phyloP scores from a whole-genome alignment of 306 rosid genomes.

The Cicer yamashitae region DNA sequence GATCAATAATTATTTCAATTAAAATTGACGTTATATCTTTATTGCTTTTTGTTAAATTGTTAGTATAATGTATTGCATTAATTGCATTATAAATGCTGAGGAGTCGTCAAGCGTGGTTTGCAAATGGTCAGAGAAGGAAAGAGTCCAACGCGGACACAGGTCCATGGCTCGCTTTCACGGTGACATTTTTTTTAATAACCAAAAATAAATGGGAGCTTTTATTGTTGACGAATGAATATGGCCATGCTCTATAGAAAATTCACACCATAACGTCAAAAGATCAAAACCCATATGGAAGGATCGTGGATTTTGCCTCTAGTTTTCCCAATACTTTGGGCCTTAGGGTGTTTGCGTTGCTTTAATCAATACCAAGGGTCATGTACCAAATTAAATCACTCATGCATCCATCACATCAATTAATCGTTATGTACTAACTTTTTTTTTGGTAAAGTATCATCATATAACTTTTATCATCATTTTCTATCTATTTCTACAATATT shows the following conservation, averaged over 20 bases:
- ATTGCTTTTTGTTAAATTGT: not conserved
- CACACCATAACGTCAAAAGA: slow-evolving; percentile 33
- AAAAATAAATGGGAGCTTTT: no score
- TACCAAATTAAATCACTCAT: slow-evolving; percentile 9
- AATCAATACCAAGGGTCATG: slow-evolving; percentile 23
- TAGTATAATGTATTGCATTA: slow-evolving; percentile 1
- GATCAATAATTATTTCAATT: no score
- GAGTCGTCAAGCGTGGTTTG: not conserved
- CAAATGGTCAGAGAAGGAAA: not conserved
- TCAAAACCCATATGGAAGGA: slow-evolving; percentile 12
- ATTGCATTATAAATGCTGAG: slow-evolving; percentile 2
- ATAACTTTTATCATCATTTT: not conserved
- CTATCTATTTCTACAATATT: slow-evolving; percentile 20
- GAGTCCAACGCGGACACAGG: not conserved
- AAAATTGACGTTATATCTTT: no score
- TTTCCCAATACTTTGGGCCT: slow-evolving; percentile 10
- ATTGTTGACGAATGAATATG: not conserved
- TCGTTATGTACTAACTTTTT: not conserved
- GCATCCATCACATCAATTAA: not conserved
- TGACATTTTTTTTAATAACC: no score
- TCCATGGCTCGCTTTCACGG: no score
- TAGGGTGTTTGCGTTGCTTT: not conserved
- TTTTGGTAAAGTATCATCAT: no score
- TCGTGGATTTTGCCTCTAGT: not conserved
- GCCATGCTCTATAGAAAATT: slow-evolving; percentile 41